Conservation (phyloP, 1,284 basidiomycete genomes). For the Tranzscheliella williamsii region DNA sequence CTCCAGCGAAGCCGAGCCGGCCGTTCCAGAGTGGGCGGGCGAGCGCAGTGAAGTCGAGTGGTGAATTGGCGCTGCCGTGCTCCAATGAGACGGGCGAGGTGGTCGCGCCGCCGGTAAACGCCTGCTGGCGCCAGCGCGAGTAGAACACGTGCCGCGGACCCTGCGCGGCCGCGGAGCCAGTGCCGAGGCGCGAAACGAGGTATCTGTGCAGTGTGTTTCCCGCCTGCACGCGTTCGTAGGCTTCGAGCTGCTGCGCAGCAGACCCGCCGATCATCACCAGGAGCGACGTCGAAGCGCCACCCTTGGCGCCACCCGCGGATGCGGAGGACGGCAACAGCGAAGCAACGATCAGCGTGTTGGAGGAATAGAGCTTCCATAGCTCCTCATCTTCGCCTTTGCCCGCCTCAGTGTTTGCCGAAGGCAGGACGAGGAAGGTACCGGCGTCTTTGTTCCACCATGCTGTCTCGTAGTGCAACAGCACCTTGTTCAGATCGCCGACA, state of each 20-base stretch:
- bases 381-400: constrained; percentile 11
- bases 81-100: constrained; percentile 63
- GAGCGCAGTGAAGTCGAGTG: constrained; percentile 65
- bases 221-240: constrained; percentile 45
- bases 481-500: constrained; percentile 56
- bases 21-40: constrained; percentile 63
- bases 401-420: constrained; percentile 41
- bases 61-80: constrained; percentile 55
- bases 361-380: constrained; percentile 29
- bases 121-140: constrained; percentile 63
- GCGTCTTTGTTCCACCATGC: constrained; percentile 64
- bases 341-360: constrained; percentile 60
- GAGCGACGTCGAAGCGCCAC: constrained; percentile 60
- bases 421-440: constrained; percentile 63
- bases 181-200: constrained; percentile 36
- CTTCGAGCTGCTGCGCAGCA: constrained; percentile 52
- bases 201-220: constrained; percentile 53
- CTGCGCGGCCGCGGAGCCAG: constrained; percentile 1
- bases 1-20: constrained; percentile 65
- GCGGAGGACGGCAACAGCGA: constrained; percentile 47
- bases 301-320: not conserved
- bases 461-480: constrained; percentile 61
- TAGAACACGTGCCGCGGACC: constrained; percentile 41
- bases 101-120: constrained; percentile 64
- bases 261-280: constrained; percentile 62